These are phyloP conservation scores for Salix caprea DNA, from an alignment of 345 rosid genomes.

Conservation along the genomic window DNA sequence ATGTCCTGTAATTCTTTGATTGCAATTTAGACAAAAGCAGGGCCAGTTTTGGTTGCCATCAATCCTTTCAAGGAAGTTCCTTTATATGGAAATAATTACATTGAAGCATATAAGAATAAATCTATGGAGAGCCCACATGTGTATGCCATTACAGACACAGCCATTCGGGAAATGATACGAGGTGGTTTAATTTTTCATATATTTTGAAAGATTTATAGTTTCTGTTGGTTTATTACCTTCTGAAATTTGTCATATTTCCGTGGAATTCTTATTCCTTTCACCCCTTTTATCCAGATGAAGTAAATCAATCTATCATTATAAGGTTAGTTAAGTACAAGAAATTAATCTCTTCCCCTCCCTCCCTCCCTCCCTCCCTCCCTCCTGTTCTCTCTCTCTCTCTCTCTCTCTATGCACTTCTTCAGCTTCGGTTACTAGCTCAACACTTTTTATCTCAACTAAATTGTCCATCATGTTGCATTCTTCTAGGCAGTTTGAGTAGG, in stretches of 20 bases:
- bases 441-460: background rate
- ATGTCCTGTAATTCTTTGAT: conserved; percentile 9
- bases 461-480: background rate
- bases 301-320: conserved; percentile 95
- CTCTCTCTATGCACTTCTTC: conserved; percentile 2
- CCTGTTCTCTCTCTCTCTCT: background rate
- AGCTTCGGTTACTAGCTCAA: background rate
- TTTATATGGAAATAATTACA: conserved; percentile 69
- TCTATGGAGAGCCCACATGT: conserved; percentile 82
- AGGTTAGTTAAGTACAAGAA: conserved; percentile 53
- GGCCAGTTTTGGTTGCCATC: conserved; percentile 91
- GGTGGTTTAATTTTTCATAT: conserved; percentile 43
- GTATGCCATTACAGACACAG: conserved; percentile 93
- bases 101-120: conserved; percentile 80
- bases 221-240: background rate
- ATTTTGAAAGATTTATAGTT: conserved; percentile 1
- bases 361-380: background rate
- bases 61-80: conserved; percentile 95
- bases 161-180: conserved; percentile 94
- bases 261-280: conserved; percentile 22
- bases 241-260: background rate
- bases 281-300: conserved; percentile 74
- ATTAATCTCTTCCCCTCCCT: background rate
- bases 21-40: conserved; percentile 83
- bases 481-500: background rate